Conservation (phyloP, 2,329 filamentous ascomycete genomes). For the Aspergillus jensenii region DNA sequence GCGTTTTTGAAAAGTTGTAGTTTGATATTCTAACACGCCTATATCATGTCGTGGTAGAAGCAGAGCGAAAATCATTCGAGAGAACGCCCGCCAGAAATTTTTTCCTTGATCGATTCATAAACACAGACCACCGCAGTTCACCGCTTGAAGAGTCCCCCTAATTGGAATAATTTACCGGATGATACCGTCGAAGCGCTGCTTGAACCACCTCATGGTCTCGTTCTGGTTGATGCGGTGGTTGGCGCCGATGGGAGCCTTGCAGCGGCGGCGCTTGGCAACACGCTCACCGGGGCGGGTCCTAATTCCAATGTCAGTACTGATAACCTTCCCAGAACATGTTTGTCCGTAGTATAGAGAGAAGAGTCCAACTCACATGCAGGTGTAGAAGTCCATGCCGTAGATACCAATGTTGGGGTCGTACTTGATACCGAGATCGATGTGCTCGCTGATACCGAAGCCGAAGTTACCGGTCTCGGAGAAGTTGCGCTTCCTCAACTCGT, state of each 20-base stretch:
- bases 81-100: constrained; percentile 21
- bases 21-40: constrained; percentile 44
- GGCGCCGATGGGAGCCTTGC: constrained; percentile 80
- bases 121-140: constrained; percentile 29
- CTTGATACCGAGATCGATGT: constrained; percentile 99
- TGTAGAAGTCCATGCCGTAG: constrained; percentile 99
- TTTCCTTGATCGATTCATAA: constrained; percentile 33
- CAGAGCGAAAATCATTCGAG: constrained; percentile 22
- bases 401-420: constrained; percentile 98
- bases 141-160: constrained; percentile 20
- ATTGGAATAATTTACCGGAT: constrained; percentile 73
- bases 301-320: constrained; percentile 27
- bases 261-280: constrained; percentile 90
- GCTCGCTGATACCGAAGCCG: constrained; percentile 99
- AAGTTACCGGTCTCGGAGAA: constrained; percentile 99
- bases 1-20: constrained; percentile 31
- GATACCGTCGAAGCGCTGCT: constrained; percentile 95
- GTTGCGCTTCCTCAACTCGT: constrained; percentile 99
- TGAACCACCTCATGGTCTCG: constrained; percentile 98
- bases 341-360: not conserved
- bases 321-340: not conserved
- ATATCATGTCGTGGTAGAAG: constrained; percentile 39
- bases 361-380: constrained; percentile 77
- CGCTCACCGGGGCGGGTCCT: constrained; percentile 96
- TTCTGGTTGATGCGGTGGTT: constrained; percentile 89